phyloP scores from a whole-genome alignment of 805 yeast species.

The Novakomyces olei region DNA sequence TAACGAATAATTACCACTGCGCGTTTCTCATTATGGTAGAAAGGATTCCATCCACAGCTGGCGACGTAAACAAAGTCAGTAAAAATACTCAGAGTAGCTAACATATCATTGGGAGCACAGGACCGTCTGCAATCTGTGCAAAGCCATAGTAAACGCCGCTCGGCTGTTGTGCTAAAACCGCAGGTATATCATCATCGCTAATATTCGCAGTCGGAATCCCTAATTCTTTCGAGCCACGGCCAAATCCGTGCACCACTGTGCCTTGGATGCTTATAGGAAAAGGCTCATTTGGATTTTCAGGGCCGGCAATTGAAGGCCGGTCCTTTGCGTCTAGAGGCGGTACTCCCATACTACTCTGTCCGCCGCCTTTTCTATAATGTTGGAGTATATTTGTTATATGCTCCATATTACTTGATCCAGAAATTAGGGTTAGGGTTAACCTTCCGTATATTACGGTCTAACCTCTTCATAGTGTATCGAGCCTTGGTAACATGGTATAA shows the following conservation, averaged over 20 bases:
- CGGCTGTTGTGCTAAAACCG: slow-evolving; percentile 21
- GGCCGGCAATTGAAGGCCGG: slow-evolving; percentile 3
- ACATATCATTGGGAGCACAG: slow-evolving; percentile 15
- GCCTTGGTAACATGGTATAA: too few species aligned
- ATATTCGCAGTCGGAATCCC: slow-evolving; percentile 59
- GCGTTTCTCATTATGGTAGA: slow-evolving; percentile 53
- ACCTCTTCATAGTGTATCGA: too few species aligned
- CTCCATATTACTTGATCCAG: too few species aligned
- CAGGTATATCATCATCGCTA: slow-evolving; percentile 23
- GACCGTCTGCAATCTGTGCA: slow-evolving; percentile 19
- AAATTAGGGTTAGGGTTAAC: too few species aligned
- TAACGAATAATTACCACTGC: too few species aligned
- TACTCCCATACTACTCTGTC: too few species aligned
- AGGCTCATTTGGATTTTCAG: slow-evolving; percentile 14
- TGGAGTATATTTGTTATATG: too few species aligned
- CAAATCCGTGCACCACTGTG: slow-evolving; percentile 61
- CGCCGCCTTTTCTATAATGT: too few species aligned
- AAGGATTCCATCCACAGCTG: slow-evolving; percentile 93
- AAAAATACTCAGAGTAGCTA: neutral
- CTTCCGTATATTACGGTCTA: too few species aligned
- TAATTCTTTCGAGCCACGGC: slow-evolving; percentile 80
- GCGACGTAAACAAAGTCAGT: slow-evolving; percentile 48
- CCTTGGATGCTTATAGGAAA: slow-evolving; percentile 17
- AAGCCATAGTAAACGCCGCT: slow-evolving; percentile 88
- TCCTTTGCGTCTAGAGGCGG: too few species aligned